Conservation (phyloP, 2,329 filamentous ascomycete genomes). For the Penicillium sp. region DNA sequence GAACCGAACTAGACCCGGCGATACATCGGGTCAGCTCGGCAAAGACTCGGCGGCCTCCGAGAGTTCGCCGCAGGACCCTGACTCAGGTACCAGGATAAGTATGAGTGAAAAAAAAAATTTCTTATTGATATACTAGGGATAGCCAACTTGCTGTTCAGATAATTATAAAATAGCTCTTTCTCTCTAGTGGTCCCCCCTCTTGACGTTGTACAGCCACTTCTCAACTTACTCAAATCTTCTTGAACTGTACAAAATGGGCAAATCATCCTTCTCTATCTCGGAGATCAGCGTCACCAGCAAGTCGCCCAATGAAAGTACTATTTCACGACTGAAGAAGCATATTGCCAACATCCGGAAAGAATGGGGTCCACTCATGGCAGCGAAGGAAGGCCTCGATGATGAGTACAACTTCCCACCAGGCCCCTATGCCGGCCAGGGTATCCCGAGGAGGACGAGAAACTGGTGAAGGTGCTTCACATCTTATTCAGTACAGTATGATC, state of each 20-base stretch:
- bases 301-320: neutral
- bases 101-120: neutral
- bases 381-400: slow-evolving; percentile 25
- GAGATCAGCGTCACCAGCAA: neutral
- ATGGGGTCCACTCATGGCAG: slow-evolving; percentile 27
- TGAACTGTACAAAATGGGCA: neutral
- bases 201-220: too few species aligned
- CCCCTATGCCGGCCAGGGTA: slow-evolving; percentile 24
- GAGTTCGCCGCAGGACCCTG: neutral
- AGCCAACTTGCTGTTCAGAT: neutral
- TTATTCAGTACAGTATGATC: neutral
- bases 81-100: neutral
- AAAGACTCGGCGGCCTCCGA: slow-evolving; percentile 1
- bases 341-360: slow-evolving; percentile 15
- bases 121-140: neutral
- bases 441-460: neutral
- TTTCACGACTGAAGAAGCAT: slow-evolving; percentile 15
- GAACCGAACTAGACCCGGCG: neutral
- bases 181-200: too few species aligned
- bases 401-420: slow-evolving; percentile 29
- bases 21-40: slow-evolving; percentile 4
- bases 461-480: neutral
- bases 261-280: neutral
- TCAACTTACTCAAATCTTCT: neutral
- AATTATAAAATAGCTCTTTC: too few species aligned